phyloP scores from a whole-genome alignment of 2,329 filamentous ascomycete species.

The Amesomyces nigricolor region DNA sequence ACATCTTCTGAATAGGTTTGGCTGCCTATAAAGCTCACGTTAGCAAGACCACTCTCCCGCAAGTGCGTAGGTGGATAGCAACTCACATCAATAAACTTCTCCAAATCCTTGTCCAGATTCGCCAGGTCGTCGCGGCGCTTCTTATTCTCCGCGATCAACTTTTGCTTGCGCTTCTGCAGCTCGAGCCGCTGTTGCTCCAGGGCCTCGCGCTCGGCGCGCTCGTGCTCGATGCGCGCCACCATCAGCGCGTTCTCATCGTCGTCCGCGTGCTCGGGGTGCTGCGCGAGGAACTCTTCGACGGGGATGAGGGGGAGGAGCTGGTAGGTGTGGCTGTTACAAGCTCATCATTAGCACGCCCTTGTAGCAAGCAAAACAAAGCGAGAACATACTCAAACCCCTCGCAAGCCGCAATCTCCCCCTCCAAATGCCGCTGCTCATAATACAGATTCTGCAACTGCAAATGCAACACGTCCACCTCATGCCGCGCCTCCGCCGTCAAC shows the following conservation, averaged over 20 bases:
- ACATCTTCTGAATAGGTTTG: constrained; percentile 80
- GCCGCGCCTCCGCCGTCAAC: constrained; percentile 76
- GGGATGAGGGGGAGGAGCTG: constrained; percentile 79
- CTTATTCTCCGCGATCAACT: constrained; percentile 69
- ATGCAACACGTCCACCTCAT: constrained; percentile 87
- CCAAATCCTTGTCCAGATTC: constrained; percentile 83
- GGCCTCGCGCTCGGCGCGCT: constrained; percentile 75
- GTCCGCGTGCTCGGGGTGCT: constrained; percentile 68
- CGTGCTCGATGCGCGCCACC: constrained; percentile 85
- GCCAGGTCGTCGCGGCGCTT: constrained; percentile 89
- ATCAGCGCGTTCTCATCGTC: constrained; percentile 76
- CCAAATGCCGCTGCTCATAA: constrained; percentile 88
- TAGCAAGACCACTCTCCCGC: background rate
- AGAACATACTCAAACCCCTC: constrained; percentile 78
- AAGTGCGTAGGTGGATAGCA: background rate
- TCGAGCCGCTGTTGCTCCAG: constrained; percentile 80
- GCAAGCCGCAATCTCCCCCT: constrained; percentile 84
- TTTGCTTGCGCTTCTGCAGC: constrained; percentile 60
- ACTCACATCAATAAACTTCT: constrained; percentile 85
- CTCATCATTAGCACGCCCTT: background rate
- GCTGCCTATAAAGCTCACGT: constrained; percentile 54
- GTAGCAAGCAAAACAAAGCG: background rate
- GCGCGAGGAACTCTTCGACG: constrained; percentile 70
- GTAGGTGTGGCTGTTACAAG: constrained; percentile 69
- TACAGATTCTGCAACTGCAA: constrained; percentile 92